Conservation (phyloP, 768 basidiomycete genomes). For the Tylopilus balloui region DNA sequence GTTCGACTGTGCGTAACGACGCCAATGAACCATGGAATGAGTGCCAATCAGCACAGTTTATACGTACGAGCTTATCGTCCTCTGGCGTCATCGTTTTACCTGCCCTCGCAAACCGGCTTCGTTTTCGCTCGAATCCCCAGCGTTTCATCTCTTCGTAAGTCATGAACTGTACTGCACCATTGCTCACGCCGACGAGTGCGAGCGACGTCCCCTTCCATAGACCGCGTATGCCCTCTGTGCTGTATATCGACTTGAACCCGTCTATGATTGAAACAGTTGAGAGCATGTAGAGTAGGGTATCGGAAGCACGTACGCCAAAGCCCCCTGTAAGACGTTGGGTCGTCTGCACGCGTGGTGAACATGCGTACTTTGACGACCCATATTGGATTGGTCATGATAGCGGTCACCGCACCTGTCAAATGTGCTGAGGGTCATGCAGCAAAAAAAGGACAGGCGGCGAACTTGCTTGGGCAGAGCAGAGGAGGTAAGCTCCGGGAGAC, state of each 20-base stretch:
- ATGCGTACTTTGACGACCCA: slow-evolving; percentile 98
- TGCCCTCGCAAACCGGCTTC: slow-evolving; percentile 51
- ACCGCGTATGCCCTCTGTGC: slow-evolving; percentile 71
- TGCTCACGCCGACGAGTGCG: slow-evolving; percentile 88
- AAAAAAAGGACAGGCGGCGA: slow-evolving; percentile 39
- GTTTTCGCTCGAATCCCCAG: slow-evolving; percentile 80
- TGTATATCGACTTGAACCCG: slow-evolving; percentile 68
- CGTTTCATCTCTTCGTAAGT: slow-evolving; percentile 94
- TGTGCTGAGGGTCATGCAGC: slow-evolving; percentile 1
- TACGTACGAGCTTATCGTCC: slow-evolving; percentile 81
- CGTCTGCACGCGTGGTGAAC: slow-evolving; percentile 74
- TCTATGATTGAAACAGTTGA: slow-evolving; percentile 35
- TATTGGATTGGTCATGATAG: slow-evolving; percentile 92
- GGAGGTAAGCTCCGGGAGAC: slow-evolving; percentile 73
- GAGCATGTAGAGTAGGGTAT: neutral
- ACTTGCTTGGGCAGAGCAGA: slow-evolving; percentile 97
- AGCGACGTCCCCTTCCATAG: slow-evolving; percentile 85
- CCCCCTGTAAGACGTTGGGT: slow-evolving; percentile 71
- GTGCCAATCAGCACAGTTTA: neutral
- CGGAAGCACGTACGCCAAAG: slow-evolving; percentile 54
- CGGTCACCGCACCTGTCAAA: slow-evolving; percentile 78
- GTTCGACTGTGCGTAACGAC: slow-evolving; percentile 60
- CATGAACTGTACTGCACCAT: slow-evolving; percentile 94
- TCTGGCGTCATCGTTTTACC: slow-evolving; percentile 65
- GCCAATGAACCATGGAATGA: neutral